Evolutionary conservation across 2,329 filamentous ascomycete species (phyloP).

Genomic region (Diaporthe capsici): DNA sequence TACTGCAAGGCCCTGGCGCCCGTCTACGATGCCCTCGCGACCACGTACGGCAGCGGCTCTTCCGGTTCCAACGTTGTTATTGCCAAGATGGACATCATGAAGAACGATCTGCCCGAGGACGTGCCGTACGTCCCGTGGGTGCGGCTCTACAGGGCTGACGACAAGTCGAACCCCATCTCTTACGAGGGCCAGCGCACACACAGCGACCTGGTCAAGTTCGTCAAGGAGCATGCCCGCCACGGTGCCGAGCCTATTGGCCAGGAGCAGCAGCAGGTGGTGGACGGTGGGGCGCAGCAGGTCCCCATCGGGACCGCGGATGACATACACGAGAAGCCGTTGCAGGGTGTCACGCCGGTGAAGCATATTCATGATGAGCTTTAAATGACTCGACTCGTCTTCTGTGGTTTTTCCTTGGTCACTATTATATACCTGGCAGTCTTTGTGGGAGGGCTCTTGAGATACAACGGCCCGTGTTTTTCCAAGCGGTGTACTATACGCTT

Average conservation of each 20-base stretch:
- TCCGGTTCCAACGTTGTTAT: slow-evolving; percentile 88
- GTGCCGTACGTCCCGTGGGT: slow-evolving; percentile 99
- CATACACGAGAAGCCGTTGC: slow-evolving; percentile 59
- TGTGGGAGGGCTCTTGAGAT: not conserved
- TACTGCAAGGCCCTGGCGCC: slow-evolving; percentile 99
- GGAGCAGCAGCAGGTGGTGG: slow-evolving; percentile 67
- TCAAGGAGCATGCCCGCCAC: slow-evolving; percentile 95
- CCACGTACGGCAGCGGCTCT: slow-evolving; percentile 81
- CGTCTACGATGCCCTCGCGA: slow-evolving; percentile 93
- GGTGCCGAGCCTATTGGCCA: slow-evolving; percentile 77
- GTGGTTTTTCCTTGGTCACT: not conserved
- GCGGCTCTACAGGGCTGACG: slow-evolving; percentile 94
- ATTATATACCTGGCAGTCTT: slow-evolving; percentile 10
- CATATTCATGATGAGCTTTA: slow-evolving; percentile 82
- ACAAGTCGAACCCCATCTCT: slow-evolving; percentile 86
- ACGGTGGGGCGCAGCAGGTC: slow-evolving; percentile 64
- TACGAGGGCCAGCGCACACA: slow-evolving; percentile 91
- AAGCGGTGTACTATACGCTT: not conserved
- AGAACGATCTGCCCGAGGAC: slow-evolving; percentile 97
- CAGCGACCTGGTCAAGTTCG: slow-evolving; percentile 91
- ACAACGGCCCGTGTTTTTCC: not conserved
- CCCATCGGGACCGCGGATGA: slow-evolving; percentile 60
- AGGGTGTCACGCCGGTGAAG: slow-evolving; percentile 34
- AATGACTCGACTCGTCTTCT: slow-evolving; percentile 48
- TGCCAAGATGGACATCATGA: slow-evolving; percentile 96